Evolutionary conservation across 2,329 filamentous ascomycete genomes (phyloP), one percentile per base, ranked within the genome.

Genomic region (Aureobasidium sp.): DNA sequence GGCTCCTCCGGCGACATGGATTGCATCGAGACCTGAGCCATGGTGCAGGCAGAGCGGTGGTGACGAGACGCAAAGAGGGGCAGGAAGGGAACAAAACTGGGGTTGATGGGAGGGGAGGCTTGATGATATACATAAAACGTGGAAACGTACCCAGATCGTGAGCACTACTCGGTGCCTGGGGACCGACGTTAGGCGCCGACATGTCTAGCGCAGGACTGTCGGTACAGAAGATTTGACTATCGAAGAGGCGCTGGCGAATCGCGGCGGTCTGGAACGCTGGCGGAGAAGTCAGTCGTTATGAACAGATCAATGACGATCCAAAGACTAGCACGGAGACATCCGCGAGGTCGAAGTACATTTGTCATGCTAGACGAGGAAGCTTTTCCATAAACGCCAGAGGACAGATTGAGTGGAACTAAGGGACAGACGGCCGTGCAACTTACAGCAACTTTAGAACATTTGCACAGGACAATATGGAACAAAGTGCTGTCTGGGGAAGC

Each of bases 181-280:
- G 49, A 47, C 51, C 42, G 31, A 27, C 51, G 41, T 48, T 56
- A 49, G 60, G 27, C 7, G 49, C 49, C 27, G 60, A 62, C 60
- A 62, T 62, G 47, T 60, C 44, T 62, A 56, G 49, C 60, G 60
- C 59, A 55, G 27, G 59, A 31, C 47, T 53, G 49, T 56, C 41
- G 49, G 39, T 47, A 20, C 41, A 51, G 37, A 60, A 39, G 49
- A 48, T 62, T 34, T 53, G 41, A 62, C 48, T 53, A 62, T 62
- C 48, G 49, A 53, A 58, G 42, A 48, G 55, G 41, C 55, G 55
- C 55, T 58, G 55, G 55, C 55, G 55, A 39, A 58, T 58, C 55
- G 55, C 55, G 60, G 22, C 34, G 60, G 48, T 62, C 60, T 62
- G 60, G 60, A 62, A 62, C 60, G 31, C 60, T 56, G 41, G 44